phyloP scores from a whole-genome alignment of 129 eudicot genomes.

The Flaveria linearis region DNA sequence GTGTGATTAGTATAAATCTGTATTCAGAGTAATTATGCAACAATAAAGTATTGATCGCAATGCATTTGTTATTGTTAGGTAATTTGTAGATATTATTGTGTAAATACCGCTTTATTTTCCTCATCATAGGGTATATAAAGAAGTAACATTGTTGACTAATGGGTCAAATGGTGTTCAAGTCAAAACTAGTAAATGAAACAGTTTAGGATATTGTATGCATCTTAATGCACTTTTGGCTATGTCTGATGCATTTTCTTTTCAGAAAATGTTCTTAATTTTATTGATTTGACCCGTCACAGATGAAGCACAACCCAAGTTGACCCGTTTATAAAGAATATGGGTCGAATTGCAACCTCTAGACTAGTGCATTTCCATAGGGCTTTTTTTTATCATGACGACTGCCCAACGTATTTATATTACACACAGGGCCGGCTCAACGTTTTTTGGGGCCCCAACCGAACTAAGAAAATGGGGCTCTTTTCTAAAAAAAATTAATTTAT shows the following conservation, averaged over 20 bases:
- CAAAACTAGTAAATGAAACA: neutral
- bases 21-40: conserved; percentile 21
- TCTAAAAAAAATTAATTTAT: too few species aligned
- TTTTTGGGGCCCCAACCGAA: too few species aligned
- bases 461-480: too few species aligned
- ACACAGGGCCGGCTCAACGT: too few species aligned
- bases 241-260: neutral
- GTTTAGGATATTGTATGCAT: conserved; percentile 11
- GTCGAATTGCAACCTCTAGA: neutral
- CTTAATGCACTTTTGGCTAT: neutral
- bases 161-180: neutral
- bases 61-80: neutral
- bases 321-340: neutral
- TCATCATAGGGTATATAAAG: neutral
- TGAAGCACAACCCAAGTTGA: neutral
- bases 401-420: neutral
- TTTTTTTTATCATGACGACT: neutral
- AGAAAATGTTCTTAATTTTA: neutral
- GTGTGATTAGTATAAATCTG: conserved; percentile 28
- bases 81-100: neutral
- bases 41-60: neutral
- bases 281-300: neutral
- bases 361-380: neutral
- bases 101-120: neutral
- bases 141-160: neutral